Evolutionary conservation across 2,329 filamentous ascomycete species (phyloP), one percentile per base, ranked within the genome.

Genomic region (Torrubiellomyces zombiae): DNA sequence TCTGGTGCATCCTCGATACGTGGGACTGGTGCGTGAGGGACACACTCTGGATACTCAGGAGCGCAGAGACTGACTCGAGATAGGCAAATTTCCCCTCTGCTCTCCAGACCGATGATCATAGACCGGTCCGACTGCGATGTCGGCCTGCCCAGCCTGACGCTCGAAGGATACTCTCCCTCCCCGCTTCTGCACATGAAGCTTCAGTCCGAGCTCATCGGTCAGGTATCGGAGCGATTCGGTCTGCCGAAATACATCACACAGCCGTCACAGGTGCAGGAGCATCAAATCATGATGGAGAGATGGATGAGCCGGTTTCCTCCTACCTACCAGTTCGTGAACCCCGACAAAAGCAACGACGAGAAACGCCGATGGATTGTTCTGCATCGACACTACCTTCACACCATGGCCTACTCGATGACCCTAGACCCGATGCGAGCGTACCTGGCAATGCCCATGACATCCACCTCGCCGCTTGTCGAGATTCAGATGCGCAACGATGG

Each of bases 331-430:
- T 29, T 58, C 4, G 33, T 42, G 2, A 33, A 52, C 13, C 48
- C 58, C 0, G 57, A 65, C 30, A 50, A 37, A 1, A 45, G 44
- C 2, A 42, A 52, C 20, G 60, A 66, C 28, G 32, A 36, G 4
- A 32, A 40, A 4, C 43, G 55, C 28, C 45, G 48, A 1, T 61
- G 58, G 39, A 50, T 61, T 11, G 39, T 51, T 2, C 43, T 58
- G 16, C 60, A 66, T 25, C 53, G 61, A 6, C 45, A 48, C 22
- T 51, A 59, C 28, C 33, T 65, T 3, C 53, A 58, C 23, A 53
- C 47, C 10, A 51, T 57, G 30, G 45, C 51, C 7, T 53, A 56
- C 23, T 50, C 58, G 27, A 55, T 57, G 30, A 49, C 56, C 26
- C 41, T 65, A 2, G 44, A 57, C 21, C 55, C 58, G 7, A 38